A percentile compares a stretch with the other conserved stretches of the same genome.
phyloP scores from a whole-genome alignment of 2,329 filamentous ascomycete genomes.

The Acarospora socialis region DNA sequence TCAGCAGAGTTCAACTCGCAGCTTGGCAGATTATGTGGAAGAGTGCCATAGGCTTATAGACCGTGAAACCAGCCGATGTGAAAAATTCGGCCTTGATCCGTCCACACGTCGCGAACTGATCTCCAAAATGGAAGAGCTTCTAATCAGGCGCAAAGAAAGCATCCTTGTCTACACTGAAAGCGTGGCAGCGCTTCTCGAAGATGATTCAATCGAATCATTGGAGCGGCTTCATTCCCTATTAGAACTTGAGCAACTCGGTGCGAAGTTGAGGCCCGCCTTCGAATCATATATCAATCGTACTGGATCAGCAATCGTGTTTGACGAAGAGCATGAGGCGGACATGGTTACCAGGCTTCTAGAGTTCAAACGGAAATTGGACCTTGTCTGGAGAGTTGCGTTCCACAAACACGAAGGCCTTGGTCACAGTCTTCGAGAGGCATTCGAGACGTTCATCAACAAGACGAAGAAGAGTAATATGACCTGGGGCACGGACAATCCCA shows the following conservation, averaged over 20 bases:
- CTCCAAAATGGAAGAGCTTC: constrained; percentile 52
- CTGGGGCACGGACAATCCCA: constrained; percentile 74
- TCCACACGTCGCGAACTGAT: constrained; percentile 69
- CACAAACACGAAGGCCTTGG: constrained; percentile 60
- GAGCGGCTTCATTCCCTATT: constrained; percentile 67
- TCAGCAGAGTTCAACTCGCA: constrained; percentile 43
- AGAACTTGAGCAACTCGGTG: constrained; percentile 54
- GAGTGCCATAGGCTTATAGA: constrained; percentile 55
- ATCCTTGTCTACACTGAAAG: constrained; percentile 52
- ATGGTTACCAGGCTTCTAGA: constrained; percentile 77
- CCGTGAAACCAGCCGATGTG: constrained; percentile 61
- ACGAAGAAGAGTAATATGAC: constrained; percentile 53
- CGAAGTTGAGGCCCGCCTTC: constrained; percentile 58
- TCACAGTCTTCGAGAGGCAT: constrained; percentile 68
- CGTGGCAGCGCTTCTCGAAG: constrained; percentile 58
- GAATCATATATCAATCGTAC: constrained; percentile 62
- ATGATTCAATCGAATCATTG: constrained; percentile 54
- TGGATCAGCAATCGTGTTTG: constrained; percentile 64
- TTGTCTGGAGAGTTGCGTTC: constrained; percentile 65
- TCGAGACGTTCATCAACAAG: constrained; percentile 86
- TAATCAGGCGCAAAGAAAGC: constrained; percentile 54
- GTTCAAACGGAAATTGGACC: constrained; percentile 65
- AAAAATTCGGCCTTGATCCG: constrained; percentile 66
- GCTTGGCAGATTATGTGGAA: constrained; percentile 61
- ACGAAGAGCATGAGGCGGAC: constrained; percentile 61